Evolutionary conservation across 495 filamentous ascomycete genomes (phyloP), one percentile per base, ranked within the genome.

Genomic region (Podospora pseudocomata): DNA sequence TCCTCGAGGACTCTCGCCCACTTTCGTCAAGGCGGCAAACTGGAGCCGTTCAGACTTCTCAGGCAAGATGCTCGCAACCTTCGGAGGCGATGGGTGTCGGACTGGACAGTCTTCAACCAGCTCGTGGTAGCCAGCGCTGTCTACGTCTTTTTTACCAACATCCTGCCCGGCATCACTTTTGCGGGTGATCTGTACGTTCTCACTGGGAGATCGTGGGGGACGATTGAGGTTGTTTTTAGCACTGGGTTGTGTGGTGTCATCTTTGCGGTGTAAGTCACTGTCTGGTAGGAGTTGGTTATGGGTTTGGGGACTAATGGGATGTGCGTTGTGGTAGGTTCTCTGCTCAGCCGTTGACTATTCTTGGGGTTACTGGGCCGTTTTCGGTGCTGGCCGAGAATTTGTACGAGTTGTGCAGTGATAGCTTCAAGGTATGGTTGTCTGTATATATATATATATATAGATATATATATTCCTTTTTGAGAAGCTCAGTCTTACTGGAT

Each of bases 61-160:
- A 82, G 80, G 68, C 84, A 87, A 65, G 89, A 92, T 76, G 69
- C 87, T 19, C 58, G 76, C 3, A 88, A 88, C 58, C 71, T 90
- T 18, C 80, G 83, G 15, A 70, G 73, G 9, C 79, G 87, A 70
- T 91, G 87, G 77, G 64, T 83, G 2, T 90, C 87, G 2, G 90
- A 91, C 75, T 91, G 89, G 89, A 83, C 76, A 1, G 71, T 82
- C 16, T 91, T 92, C 79, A 91, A 91, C 71, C 89, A 92, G 71
- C 77, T 90, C 64, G 79, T 92, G 13, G 80, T 92, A 68, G 90
- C 90, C 13, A 89, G 86, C 59, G 88, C 90, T 2, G 87, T 92
- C 19, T 91, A 89, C 77, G 84, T 92, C 26, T 92, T 91, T 76
- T 92, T 92, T 69, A 91, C 88, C 18, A 92, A 92, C 75, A 79